A percentile compares a stretch with the other conserved stretches of the same genome.
Conservation (phyloP, 768 basidiomycete species). For the Cystobasidium ongulense region DNA sequence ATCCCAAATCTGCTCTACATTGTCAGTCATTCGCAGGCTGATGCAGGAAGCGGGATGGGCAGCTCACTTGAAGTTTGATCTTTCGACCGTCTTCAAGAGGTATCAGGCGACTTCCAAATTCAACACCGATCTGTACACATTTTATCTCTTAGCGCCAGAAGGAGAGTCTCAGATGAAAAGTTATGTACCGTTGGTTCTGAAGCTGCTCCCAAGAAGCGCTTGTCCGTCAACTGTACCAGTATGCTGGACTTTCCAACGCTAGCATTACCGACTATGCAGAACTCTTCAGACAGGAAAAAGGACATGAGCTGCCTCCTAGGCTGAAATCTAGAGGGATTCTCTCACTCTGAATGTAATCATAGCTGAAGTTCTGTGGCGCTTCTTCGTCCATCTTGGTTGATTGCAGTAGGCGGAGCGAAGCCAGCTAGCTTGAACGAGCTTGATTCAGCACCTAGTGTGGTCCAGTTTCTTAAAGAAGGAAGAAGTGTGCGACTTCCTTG, state of each 20-base stretch:
- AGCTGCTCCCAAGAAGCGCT: constrained; percentile 29
- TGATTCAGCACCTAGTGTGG: background rate
- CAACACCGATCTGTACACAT: constrained; percentile 21
- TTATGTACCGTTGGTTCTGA: constrained; percentile 27
- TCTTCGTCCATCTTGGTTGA: background rate
- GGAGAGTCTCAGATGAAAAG: background rate
- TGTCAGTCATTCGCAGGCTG: too few species aligned
- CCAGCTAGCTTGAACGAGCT: background rate
- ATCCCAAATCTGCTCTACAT: constrained; percentile 31
- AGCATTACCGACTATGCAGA: constrained; percentile 31
- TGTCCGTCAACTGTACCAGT: constrained; percentile 31
- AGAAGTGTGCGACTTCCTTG: background rate
- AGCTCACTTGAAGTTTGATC: constrained; percentile 29
- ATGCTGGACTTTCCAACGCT: constrained; percentile 25
- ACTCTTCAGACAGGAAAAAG: constrained; percentile 7
- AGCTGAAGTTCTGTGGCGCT: constrained; percentile 7
- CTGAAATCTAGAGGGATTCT: background rate
- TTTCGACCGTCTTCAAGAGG: constrained; percentile 11
- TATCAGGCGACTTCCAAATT: constrained; percentile 29
- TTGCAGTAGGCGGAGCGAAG: background rate
- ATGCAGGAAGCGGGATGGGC: background rate
- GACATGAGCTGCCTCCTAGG: background rate
- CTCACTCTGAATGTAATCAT: constrained; percentile 30
- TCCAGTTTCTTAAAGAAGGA: background rate
- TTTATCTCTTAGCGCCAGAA: background rate